Evolutionary conservation across 371 early-diverging fungal species (phyloP), one percentile per base, ranked within the genome.

Genomic region (Actinomucor elegans): DNA sequence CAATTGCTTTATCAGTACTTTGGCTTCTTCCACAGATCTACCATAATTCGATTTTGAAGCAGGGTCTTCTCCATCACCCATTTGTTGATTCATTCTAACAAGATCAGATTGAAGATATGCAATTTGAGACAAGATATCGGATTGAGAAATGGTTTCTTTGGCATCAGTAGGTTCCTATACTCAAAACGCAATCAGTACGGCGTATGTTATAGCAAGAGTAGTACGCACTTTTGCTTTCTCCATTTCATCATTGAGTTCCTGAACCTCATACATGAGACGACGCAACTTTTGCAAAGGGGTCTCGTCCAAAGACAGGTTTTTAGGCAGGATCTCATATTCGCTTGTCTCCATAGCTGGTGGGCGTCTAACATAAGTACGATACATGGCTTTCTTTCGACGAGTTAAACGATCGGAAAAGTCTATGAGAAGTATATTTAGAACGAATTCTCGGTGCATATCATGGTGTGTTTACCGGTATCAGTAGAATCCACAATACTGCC

Each of bases 201-300:
- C 20, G 31, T 4, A 17, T 11, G 21, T 17, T 36, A 31, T 20
- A 42, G 11, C 9, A n/a, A n/a, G n/a, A n/a, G n/a, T 10, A 23
- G 4, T 41, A 26, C 41, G 12, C 57, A 79, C 83, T 56, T 83
- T 75, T 23, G 68, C 67, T 50, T 80, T 76, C 29, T 86, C 83
- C 17, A 91, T 57, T 60, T 89, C 87, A 49, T 84, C 84, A 23
- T 73, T 81, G 10, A 94, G 77, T 51, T 94, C 91, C 55, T 90
- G 86, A 3, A 88, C 87, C 64, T 94, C 94, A 57, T 72, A 88
- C 70, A 87, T 82, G 33, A 94, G 80, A 24, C 94, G 82, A 24
- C 90, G 83, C 21, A 92, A 66, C 57, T 86, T 82, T 60, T 93
- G 91, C 27, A 87, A 62, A 32, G 86, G 72, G 1, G 91, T 90